Evolutionary conservation across 208 protist species (phyloP).

Genomic region (Crithidia bombi): DNA sequence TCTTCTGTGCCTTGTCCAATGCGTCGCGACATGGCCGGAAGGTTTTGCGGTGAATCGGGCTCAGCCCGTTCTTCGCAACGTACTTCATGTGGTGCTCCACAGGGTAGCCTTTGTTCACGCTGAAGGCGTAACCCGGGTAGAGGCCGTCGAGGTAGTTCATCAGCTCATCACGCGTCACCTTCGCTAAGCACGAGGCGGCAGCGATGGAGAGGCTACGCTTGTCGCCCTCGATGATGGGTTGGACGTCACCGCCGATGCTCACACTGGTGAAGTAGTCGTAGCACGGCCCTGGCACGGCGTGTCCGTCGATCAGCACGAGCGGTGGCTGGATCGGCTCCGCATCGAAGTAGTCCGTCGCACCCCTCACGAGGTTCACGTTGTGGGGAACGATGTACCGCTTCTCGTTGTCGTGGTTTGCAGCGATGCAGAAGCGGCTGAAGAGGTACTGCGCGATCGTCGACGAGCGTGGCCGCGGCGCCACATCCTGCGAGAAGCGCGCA

Average conservation of each 20-base stretch:
- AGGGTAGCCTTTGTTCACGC: conserved; percentile 87
- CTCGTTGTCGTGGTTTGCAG: conserved; percentile 70
- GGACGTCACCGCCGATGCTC: conserved; percentile 66
- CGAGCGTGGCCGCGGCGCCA: conserved; percentile 66
- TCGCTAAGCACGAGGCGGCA: conserved; percentile 88
- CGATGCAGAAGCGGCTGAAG: conserved; percentile 80
- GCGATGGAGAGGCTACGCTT: conserved; percentile 87
- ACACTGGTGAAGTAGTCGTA: conserved; percentile 69
- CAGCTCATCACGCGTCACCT: conserved; percentile 87
- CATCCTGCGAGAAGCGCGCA: conserved; percentile 75
- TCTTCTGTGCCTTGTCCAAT: conserved; percentile 47
- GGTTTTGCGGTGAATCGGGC: conserved; percentile 81
- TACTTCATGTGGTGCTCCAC: conserved; percentile 88
- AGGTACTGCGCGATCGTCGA: conserved; percentile 85
- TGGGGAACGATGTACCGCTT: conserved; percentile 68
- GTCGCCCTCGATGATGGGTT: conserved; percentile 89
- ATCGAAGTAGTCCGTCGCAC: conserved; percentile 76
- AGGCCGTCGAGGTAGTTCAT: conserved; percentile 80
- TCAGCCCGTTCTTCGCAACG: conserved; percentile 69
- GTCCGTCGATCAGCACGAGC: conserved; percentile 85
- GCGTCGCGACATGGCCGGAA: conserved; percentile 71
- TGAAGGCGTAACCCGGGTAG: conserved; percentile 85
- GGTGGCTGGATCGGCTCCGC: conserved; percentile 83
- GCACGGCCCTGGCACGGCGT: conserved; percentile 72
- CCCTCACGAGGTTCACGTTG: conserved; percentile 68